phyloP scores from a whole-genome alignment of 1,139 yeast species.

The Lodderomyces metapsilosis region DNA sequence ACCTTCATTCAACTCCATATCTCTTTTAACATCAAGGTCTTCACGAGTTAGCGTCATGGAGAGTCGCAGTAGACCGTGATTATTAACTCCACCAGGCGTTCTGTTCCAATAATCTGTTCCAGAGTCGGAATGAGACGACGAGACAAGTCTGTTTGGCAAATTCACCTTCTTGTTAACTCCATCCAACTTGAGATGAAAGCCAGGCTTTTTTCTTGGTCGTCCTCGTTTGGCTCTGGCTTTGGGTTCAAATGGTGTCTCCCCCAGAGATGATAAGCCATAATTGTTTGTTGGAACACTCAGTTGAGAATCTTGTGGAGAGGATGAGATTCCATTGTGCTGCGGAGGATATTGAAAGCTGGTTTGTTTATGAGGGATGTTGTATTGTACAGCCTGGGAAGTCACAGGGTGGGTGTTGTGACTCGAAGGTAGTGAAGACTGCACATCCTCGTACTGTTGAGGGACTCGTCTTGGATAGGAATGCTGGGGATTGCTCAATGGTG shows the following conservation, averaged over 20 bases:
- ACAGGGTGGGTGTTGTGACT: not conserved
- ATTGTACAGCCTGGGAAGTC: not conserved
- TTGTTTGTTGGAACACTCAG: not conserved
- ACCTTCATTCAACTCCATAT: constrained; percentile 10
- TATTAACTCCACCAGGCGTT: constrained; percentile 9
- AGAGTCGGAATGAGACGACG: constrained; percentile 18
- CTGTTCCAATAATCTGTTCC: constrained; percentile 18
- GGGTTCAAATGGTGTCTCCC: constrained; percentile 5
- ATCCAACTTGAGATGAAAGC: constrained; percentile 16
- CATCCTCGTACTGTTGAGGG: not conserved
- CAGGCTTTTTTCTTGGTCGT: constrained; percentile 17
- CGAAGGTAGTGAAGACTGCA: not conserved
- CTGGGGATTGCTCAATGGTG: not conserved
- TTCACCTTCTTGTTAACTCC: constrained; percentile 12
- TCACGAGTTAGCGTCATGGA: constrained; percentile 11
- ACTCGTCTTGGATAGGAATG: not conserved
- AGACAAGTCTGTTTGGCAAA: constrained; percentile 6
- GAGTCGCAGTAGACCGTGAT: constrained; percentile 4
- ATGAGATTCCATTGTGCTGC: not conserved
- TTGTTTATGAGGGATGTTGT: not conserved
- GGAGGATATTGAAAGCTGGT: not conserved
- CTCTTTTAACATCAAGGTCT: constrained; percentile 3
- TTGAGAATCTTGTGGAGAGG: not conserved
- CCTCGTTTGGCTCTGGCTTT: constrained; percentile 13
- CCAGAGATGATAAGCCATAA: not conserved